Evolutionary conservation across 169 alveolate genomes (phyloP).

Genomic region (Cryptosporidium bovis): DNA sequence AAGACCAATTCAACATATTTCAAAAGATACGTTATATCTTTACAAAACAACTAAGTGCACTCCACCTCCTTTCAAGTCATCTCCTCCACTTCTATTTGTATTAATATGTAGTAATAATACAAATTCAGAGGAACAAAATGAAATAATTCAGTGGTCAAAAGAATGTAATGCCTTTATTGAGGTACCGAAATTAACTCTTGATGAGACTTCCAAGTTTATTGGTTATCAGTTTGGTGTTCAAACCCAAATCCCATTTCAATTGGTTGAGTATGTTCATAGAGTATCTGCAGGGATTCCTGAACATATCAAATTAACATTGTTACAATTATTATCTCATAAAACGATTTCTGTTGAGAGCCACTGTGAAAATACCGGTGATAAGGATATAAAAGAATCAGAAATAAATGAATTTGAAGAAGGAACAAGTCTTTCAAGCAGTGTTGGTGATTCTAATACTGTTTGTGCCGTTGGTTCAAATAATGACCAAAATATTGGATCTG

Average conservation of each 20-base stretch:
- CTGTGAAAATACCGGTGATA: not conserved
- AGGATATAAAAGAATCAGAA: conserved; percentile 29
- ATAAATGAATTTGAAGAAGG: conserved; percentile 20
- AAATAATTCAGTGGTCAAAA: conserved; percentile 81
- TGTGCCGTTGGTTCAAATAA: conserved; percentile 9
- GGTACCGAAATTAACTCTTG: conserved; percentile 76
- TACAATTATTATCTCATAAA: conserved; percentile 74
- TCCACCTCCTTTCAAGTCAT: conserved; percentile 80
- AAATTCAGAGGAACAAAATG: conserved; percentile 79
- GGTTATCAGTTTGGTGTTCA: conserved; percentile 75
- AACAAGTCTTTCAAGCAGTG: not conserved
- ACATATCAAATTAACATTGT: conserved; percentile 77
- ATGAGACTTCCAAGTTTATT: conserved; percentile 79
- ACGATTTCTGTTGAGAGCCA: conserved; percentile 22
- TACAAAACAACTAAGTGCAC: conserved; percentile 77
- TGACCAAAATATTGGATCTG: conserved; percentile 4
- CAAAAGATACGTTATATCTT: conserved; percentile 79
- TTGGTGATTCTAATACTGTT: conserved; percentile 9
- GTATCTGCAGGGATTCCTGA: conserved; percentile 81
- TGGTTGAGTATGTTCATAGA: conserved; percentile 81
- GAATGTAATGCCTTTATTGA: conserved; percentile 80
- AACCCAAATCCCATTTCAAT: conserved; percentile 73
- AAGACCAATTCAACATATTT: conserved; percentile 40
- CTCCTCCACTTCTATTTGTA: conserved; percentile 81
- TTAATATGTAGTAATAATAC: conserved; percentile 81